A percentile compares a stretch with the other conserved stretches of the same genome.
These are phyloP conservation scores for Passalora sequoiae DNA, from an alignment of 2,329 filamentous ascomycete species.

Conservation along the genomic window DNA sequence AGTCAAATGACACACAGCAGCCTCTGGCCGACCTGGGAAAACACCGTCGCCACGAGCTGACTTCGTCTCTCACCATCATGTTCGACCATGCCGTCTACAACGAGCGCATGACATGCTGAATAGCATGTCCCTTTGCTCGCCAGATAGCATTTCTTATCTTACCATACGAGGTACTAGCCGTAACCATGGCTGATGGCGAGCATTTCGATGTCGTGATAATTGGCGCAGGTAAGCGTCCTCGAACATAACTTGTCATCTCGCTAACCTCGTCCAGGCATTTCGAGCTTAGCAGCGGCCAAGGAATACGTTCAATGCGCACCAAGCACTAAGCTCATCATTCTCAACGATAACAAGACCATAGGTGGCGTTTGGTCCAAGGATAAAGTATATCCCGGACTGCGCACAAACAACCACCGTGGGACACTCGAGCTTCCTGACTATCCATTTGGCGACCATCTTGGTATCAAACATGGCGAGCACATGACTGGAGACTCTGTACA, in stretches of 20 bases:
- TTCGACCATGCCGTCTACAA: no score
- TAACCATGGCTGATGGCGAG: slow-evolving; percentile 7
- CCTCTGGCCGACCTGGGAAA: no score
- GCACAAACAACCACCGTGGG: slow-evolving; percentile 12
- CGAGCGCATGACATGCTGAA: no score
- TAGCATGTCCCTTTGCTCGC: no score
- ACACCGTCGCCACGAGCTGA: no score
- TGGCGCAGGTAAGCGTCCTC: slow-evolving; percentile 9
- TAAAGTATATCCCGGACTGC: slow-evolving; percentile 10
- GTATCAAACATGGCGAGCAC: slow-evolving; percentile 5
- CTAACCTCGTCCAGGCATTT: slow-evolving; percentile 9
- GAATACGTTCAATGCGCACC: slow-evolving; percentile 13
- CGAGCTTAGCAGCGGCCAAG: slow-evolving; percentile 11
- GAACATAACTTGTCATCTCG: neutral
- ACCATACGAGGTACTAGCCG: no score
- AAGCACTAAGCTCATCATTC: slow-evolving; percentile 7
- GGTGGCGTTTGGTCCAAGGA: slow-evolving; percentile 15
- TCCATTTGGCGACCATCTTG: slow-evolving; percentile 11
- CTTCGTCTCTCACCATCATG: no score
- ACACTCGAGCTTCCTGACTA: slow-evolving; percentile 13
- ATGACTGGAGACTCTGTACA: slow-evolving; percentile 12
- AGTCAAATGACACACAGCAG: no score
- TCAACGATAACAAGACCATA: slow-evolving; percentile 13
- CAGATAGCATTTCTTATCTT: no score
- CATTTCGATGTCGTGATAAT: slow-evolving; percentile 13